Evolutionary conservation across 2,329 filamentous ascomycete species (phyloP).

Genomic region (Diaporthe vexans): DNA sequence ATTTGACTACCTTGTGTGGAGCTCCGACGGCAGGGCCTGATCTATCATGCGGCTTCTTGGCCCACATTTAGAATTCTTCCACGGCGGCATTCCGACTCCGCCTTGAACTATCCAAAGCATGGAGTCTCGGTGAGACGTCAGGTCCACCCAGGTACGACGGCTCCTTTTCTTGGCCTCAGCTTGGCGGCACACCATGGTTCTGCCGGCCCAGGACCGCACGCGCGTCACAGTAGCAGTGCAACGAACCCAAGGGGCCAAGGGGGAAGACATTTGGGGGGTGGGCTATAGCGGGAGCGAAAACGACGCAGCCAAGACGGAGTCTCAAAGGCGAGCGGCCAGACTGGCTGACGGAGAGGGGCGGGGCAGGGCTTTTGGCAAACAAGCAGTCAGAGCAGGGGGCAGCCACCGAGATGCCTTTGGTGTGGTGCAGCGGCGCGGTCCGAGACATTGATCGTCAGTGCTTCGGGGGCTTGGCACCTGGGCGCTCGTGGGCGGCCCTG

Average conservation of each 20-base stretch:
- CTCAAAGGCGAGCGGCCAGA: conserved; percentile 19
- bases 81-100: background rate
- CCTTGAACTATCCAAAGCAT: background rate
- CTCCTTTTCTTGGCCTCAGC: conserved; percentile 6
- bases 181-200: conserved; percentile 15
- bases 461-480: conserved; percentile 33
- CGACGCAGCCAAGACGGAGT: conserved; percentile 14
- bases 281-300: conserved; percentile 3
- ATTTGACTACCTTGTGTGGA: background rate
- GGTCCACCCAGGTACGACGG: conserved; percentile 21
- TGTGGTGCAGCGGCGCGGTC: conserved; percentile 35
- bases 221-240: conserved; percentile 8
- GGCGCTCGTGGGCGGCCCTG: conserved; percentile 22
- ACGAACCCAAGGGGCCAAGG: background rate
- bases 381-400: background rate
- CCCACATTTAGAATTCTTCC: background rate
- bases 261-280: no score
- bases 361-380: conserved; percentile 2
- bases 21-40: background rate
- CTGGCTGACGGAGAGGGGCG: no score
- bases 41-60: background rate
- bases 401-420: conserved; percentile 8
- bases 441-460: conserved; percentile 28
- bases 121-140: conserved; percentile 23
- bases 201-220: background rate